Base-by-base conservation (phyloP, 2,329 filamentous ascomycete genomes). In the Bertia moriformis region DNA sequence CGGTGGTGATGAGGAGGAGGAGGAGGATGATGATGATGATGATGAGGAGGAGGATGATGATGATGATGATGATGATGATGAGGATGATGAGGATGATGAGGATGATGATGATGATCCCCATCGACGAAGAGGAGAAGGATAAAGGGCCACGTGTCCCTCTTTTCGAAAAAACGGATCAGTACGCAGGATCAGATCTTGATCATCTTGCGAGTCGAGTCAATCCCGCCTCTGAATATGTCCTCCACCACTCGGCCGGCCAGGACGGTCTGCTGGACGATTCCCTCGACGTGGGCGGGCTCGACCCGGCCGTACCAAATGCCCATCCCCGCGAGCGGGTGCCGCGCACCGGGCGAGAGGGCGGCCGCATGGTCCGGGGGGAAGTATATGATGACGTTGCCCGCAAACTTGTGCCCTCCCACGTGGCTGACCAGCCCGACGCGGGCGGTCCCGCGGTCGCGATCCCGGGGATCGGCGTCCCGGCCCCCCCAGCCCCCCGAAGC, bases 221-320 rank as follows among this genome's bases (percentile, higher is more conserved):
- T 75, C 0, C 76, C 82, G 0, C 84, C 84, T 43, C 84, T 62
- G 45, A 87, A 84, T 51, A 84, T 60, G 43, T 87, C 79, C 19
- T 63, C 64, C 19, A 91, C 73, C 0, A 91, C 69, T 19, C 65
- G 73, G 1, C 84, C 83, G 18, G 65, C 64, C 4, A 75, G 35
- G 1, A 91, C 59, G 4, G 84, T 89, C 63, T 86, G 77, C 15
- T 65, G 59, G 4, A 91, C 67, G 37, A 91, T 72, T 0, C 83
- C 84, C 51, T 87, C 79, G 0, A 88, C 82, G 53, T 89, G 72
- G 50, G 67, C 70, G 3, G 83, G 79, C 46, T 81, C 79, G 2
- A 91, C 78, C 30, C 84, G 63, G 0, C 84, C 84, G 54, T 91
- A 91, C 84, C 84, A 91, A 2, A 91, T 71, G 1, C 83, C 83